These are phyloP conservation scores for Cadophora malorum DNA, from an alignment of 2,329 filamentous ascomycete species.

Conservation along the genomic window DNA sequence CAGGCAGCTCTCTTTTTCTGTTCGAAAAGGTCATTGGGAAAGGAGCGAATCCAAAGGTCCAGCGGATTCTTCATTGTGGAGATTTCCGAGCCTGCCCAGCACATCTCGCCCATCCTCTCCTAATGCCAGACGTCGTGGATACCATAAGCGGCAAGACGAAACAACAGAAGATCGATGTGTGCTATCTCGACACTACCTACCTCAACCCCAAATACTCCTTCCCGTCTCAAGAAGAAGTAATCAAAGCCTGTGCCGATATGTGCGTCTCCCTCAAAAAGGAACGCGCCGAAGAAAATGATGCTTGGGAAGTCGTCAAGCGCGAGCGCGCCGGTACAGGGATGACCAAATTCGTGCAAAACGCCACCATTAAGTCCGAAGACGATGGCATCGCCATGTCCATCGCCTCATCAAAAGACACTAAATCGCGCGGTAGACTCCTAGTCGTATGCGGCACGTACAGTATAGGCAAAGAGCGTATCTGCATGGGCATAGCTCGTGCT, in stretches of 20 bases:
- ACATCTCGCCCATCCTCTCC: constrained; percentile 81
- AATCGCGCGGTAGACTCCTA: constrained; percentile 71
- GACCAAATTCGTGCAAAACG: constrained; percentile 62
- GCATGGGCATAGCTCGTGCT: constrained; percentile 87
- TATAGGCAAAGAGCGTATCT: constrained; percentile 97
- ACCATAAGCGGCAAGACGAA: constrained; percentile 70
- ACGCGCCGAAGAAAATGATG: constrained; percentile 60
- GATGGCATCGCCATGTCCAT: constrained; percentile 38
- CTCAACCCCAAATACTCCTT: constrained; percentile 96
- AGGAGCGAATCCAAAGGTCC: constrained; percentile 63
- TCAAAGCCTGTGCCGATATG: constrained; percentile 84
- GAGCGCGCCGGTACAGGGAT: constrained; percentile 63
- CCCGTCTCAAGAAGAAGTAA: constrained; percentile 85
- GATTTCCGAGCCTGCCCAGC: constrained; percentile 91
- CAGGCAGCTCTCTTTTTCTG: constrained; percentile 90
- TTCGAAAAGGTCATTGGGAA: constrained; percentile 80
- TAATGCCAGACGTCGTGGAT: constrained; percentile 78
- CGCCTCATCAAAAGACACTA: constrained; percentile 37
- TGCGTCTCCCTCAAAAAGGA: constrained; percentile 79
- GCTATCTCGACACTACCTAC: constrained; percentile 97
- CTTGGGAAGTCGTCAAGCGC: constrained; percentile 62
- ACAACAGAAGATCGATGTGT: constrained; percentile 91
- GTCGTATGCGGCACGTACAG: constrained; percentile 97
- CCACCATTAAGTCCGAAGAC: constrained; percentile 39
- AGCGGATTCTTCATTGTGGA: constrained; percentile 91